These are phyloP conservation scores for Thymus mandschuricus DNA, from an alignment of 257 asterid species.

Conservation along the genomic window DNA sequence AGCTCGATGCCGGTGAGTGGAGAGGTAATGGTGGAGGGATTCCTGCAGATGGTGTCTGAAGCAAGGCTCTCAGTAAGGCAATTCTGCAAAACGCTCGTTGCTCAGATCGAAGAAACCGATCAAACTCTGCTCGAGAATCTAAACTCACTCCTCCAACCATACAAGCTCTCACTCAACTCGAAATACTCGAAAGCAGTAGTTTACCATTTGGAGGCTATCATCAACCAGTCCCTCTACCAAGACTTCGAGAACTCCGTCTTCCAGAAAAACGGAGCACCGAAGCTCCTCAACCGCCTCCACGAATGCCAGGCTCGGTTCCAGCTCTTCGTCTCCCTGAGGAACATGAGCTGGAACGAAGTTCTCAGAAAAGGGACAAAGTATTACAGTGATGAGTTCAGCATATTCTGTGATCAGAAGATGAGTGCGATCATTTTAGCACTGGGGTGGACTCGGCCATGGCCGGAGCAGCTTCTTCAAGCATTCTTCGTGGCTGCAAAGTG, in stretches of 20 bases:
- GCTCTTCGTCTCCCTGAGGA: constrained; percentile 71
- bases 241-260: constrained; percentile 84
- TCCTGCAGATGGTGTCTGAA: constrained; percentile 83
- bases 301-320: constrained; percentile 67
- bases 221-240: constrained; percentile 77
- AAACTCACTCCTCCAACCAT: constrained; percentile 63
- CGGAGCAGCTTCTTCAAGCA: constrained; percentile 88
- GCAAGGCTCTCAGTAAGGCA: constrained; percentile 83
- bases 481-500: constrained; percentile 93
- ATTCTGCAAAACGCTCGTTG: constrained; percentile 71
- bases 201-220: constrained; percentile 80
- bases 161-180: constrained; percentile 59
- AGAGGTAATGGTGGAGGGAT: constrained; percentile 81
- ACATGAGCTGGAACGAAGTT: constrained; percentile 90
- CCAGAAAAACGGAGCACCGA: constrained; percentile 72
- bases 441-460: constrained; percentile 90
- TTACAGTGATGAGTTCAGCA: constrained; percentile 89
- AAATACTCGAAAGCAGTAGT: constrained; percentile 60
- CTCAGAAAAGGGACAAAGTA: constrained; percentile 83
- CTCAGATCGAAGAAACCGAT: constrained; percentile 60
- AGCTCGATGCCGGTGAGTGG: constrained; percentile 60
- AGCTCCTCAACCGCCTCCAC: constrained; percentile 65
- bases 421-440: constrained; percentile 57
- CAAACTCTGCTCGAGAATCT: constrained; percentile 50
- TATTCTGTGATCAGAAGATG: constrained; percentile 93